Evolutionary conservation across 1,284 basidiomycete genomes (phyloP).

Genomic region (Vanrija sp.): DNA sequence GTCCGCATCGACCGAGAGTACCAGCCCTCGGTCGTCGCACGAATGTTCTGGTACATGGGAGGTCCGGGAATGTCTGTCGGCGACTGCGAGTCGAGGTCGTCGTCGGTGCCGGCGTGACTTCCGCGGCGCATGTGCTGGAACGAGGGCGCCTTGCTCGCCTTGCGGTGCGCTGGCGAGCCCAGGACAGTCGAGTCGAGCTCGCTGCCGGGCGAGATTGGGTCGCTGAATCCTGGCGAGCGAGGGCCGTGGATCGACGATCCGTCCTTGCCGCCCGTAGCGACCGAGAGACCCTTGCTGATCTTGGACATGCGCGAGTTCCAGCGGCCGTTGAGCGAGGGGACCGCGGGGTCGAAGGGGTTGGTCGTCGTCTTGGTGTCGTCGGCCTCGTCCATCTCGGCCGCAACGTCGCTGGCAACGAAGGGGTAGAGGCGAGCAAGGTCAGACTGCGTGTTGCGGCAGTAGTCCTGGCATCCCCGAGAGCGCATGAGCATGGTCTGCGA

Average conservation of each 20-base stretch:
- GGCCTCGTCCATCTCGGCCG: conserved; percentile 38
- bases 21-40: conserved; percentile 41
- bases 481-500: conserved; percentile 52
- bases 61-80: conserved; percentile 19
- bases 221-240: neutral
- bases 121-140: neutral
- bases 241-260: conserved; percentile 1
- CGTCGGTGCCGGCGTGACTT: conserved; percentile 6
- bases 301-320: conserved; percentile 20
- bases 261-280: conserved; percentile 14
- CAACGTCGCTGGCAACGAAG: conserved; percentile 39
- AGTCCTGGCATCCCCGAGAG: conserved; percentile 47
- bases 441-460: conserved; percentile 38
- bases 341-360: conserved; percentile 17
- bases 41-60: conserved; percentile 30
- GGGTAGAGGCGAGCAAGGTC: conserved; percentile 49
- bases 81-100: conserved; percentile 5
- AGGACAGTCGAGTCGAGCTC: conserved; percentile 16
- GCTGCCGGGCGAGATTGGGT: conserved; percentile 10
- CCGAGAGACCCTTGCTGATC: conserved; percentile 16
- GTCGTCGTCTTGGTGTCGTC: conserved; percentile 21
- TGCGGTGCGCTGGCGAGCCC: conserved; percentile 7
- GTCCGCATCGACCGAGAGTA: conserved; percentile 34
- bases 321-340: conserved; percentile 1
- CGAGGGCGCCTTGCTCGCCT: conserved; percentile 5